phyloP scores from a whole-genome alignment of 23 red algal genomes.

The Chondrus crispus region DNA sequence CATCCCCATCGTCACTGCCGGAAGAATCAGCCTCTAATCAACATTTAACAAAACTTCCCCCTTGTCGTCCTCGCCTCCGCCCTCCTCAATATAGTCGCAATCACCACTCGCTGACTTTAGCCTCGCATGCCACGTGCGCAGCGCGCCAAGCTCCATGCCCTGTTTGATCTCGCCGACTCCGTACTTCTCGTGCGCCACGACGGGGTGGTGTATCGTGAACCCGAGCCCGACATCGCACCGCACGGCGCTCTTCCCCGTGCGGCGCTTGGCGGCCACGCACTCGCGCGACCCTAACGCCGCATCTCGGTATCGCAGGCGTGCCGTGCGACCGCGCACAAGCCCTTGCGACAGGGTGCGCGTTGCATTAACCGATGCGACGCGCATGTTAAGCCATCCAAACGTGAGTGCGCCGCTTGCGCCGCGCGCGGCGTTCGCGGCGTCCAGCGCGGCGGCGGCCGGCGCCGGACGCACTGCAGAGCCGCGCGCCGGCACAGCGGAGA shows the following conservation, averaged over 20 bases:
- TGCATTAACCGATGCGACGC: not conserved
- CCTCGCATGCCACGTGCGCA: conserved; percentile 1
- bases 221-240: conserved; percentile 59
- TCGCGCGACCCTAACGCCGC: not conserved
- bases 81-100: too few relatives aligned
- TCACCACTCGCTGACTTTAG: not conserved
- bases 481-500: not conserved
- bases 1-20: too few relatives aligned
- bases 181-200: not conserved
- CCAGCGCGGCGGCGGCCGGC: not conserved
- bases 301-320: not conserved
- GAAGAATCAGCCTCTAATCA: too few relatives aligned
- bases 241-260: conserved; percentile 30
- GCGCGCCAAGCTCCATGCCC: not conserved
- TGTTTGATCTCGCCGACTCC: not conserved
- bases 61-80: too few relatives aligned
- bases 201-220: conserved; percentile 53
- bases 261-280: not conserved
- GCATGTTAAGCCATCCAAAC: conserved; percentile 50
- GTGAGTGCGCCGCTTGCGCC: not conserved
- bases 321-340: not conserved
- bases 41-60: too few relatives aligned
- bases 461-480: not conserved
- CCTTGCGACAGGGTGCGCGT: not conserved
- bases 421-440: not conserved